Percentiles rank a stretch among this genome's conserved stretches.
Conservation (phyloP, 73 alveolate genomes). For the Tetrahymena thermophila region DNA sequence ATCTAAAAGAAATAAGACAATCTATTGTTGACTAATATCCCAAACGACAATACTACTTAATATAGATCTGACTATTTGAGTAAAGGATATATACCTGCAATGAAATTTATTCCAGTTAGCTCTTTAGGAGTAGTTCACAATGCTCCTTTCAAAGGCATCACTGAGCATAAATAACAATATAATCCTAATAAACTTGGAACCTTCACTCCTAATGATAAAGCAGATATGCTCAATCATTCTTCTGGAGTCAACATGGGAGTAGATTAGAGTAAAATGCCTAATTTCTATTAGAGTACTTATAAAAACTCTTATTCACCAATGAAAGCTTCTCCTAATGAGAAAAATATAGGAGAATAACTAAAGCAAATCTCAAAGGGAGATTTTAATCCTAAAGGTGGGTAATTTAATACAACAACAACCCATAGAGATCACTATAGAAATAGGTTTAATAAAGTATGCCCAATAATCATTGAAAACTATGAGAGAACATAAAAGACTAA, state of each 20-base stretch:
- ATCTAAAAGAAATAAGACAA: background rate
- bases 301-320: background rate
- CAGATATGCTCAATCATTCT: background rate
- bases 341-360: background rate
- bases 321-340: background rate
- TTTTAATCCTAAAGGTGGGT: background rate
- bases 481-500: background rate
- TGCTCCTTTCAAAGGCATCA: background rate
- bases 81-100: background rate
- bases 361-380: background rate
- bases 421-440: background rate
- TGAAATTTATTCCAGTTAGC: background rate
- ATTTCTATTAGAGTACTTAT: background rate
- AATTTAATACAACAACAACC: background rate
- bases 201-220: background rate
- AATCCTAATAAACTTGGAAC: background rate
- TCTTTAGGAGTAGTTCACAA: background rate
- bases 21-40: background rate
- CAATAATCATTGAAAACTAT: background rate
- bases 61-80: background rate
- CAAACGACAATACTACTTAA: background rate
- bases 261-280: conserved; percentile 1
- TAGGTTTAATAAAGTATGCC: background rate
- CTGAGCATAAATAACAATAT: background rate
- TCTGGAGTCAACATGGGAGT: background rate